These are phyloP conservation scores for Lipomyces starkeyi DNA, from an alignment of 805 yeast genomes.

Conservation along the genomic window DNA sequence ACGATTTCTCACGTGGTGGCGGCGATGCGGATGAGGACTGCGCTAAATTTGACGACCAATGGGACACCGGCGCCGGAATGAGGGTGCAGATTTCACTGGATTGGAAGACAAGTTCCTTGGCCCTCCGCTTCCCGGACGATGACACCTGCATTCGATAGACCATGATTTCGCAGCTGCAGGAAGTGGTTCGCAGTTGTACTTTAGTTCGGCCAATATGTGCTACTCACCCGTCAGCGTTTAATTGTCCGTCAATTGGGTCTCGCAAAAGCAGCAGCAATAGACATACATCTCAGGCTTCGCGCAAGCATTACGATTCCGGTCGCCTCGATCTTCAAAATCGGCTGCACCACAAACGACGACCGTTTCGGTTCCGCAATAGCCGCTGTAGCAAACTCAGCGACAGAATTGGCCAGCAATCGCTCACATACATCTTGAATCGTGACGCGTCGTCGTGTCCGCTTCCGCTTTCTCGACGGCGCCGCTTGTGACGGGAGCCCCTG, in stretches of 20 bases:
- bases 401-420: conserved; percentile 13
- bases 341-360: conserved; percentile 19
- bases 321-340: conserved; percentile 31
- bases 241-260: not conserved
- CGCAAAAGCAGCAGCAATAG: not conserved
- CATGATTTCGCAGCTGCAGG: conserved; percentile 30
- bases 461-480: not conserved
- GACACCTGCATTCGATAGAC: conserved; percentile 10
- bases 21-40: not conserved
- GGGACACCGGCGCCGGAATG: conserved; percentile 9
- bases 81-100: conserved; percentile 30
- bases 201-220: conserved; percentile 21
- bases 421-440: conserved; percentile 27
- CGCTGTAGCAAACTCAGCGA: conserved; percentile 6
- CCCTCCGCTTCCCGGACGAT: conserved; percentile 5
- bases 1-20: conserved; percentile 4
- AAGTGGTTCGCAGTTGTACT: conserved; percentile 13
- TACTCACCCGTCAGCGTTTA: not conserved
- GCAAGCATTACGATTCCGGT: conserved; percentile 26
- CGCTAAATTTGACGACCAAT: not conserved
- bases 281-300: conserved; percentile 26
- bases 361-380: conserved; percentile 14
- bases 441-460: conserved; percentile 9
- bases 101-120: conserved; percentile 20
- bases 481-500: not conserved